These are phyloP conservation scores for Rhizopogon hawkerae DNA, from an alignment of 1,284 basidiomycete genomes.

Conservation along the genomic window DNA sequence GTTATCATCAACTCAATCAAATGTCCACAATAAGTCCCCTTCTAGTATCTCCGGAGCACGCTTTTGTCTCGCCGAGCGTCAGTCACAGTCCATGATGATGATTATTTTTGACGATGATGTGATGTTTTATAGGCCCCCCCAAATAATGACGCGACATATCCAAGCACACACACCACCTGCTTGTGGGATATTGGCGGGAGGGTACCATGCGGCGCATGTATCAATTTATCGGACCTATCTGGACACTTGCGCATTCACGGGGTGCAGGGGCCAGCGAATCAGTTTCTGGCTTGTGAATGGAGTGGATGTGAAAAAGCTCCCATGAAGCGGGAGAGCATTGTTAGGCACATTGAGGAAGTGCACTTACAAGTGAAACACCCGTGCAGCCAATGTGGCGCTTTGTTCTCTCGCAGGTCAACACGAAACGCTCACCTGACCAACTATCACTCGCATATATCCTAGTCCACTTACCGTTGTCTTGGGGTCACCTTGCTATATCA, in stretches of 20 bases:
- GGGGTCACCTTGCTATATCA: background rate
- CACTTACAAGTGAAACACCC: conserved; percentile 17
- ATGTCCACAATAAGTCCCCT: background rate
- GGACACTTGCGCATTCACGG: background rate
- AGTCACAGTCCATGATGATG: background rate
- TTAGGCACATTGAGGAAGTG: conserved; percentile 21
- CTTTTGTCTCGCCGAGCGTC: background rate
- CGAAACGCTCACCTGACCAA: conserved; percentile 9
- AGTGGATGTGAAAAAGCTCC: background rate
- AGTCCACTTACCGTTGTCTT: background rate
- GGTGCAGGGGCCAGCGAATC: background rate
- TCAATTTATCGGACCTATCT: background rate
- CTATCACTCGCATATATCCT: conserved; percentile 4
- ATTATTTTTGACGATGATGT: background rate
- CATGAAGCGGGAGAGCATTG: conserved; percentile 26
- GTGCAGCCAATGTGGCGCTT: conserved; percentile 17
- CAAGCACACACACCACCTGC: background rate
- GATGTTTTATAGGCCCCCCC: background rate
- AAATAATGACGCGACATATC: too few species aligned
- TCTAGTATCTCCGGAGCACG: background rate
- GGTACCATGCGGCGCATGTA: background rate
- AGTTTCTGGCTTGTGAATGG: background rate
- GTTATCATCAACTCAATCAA: too few species aligned
- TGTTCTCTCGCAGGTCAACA: conserved; percentile 24
- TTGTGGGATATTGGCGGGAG: background rate